Evolutionary conservation across 306 rosid genomes (phyloP).

Genomic region (Lathyrus sativus): DNA sequence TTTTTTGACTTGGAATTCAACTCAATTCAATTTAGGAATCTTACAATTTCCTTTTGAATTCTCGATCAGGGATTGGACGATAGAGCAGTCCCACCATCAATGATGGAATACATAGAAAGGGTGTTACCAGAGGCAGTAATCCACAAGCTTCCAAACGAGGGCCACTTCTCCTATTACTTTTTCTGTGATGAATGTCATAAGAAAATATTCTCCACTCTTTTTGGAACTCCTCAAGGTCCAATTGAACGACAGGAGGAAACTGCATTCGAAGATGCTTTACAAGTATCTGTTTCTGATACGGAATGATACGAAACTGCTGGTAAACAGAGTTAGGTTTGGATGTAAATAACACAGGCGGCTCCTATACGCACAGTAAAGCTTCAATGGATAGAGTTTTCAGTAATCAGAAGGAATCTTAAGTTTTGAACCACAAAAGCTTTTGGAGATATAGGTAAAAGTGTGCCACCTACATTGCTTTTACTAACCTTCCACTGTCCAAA

Average conservation of each 20-base stretch:
- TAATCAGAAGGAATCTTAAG: constrained; percentile 3
- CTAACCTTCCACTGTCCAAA: constrained; percentile 8
- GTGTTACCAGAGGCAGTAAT: constrained; percentile 70
- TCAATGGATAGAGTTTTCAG: constrained; percentile 33
- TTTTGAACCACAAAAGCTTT: constrained; percentile 40
- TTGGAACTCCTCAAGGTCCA: constrained; percentile 81
- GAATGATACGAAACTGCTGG: constrained; percentile 40
- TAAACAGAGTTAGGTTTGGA: constrained; percentile 40
- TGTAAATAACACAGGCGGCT: constrained; percentile 69
- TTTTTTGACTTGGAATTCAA: not conserved
- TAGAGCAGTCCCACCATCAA: constrained; percentile 71
- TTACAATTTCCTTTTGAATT: constrained; percentile 29
- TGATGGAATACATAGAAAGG: constrained; percentile 64
- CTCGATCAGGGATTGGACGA: constrained; percentile 85
- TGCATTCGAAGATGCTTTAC: constrained; percentile 32
- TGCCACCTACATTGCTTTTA: constrained; percentile 10
- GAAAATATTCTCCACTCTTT: constrained; percentile 67
- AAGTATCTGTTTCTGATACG: constrained; percentile 35
- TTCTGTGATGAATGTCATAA: constrained; percentile 85
- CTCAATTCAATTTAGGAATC: constrained; percentile 3
- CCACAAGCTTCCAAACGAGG: constrained; percentile 87
- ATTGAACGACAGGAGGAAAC: constrained; percentile 44
- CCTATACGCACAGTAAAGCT: constrained; percentile 43
- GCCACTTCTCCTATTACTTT: constrained; percentile 82
- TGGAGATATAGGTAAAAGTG: constrained; percentile 38